Evolutionary conservation across 129 eudicot genomes (phyloP), one percentile per base, ranked within the genome.

Genomic region (Chrysanthemum seticuspe): DNA sequence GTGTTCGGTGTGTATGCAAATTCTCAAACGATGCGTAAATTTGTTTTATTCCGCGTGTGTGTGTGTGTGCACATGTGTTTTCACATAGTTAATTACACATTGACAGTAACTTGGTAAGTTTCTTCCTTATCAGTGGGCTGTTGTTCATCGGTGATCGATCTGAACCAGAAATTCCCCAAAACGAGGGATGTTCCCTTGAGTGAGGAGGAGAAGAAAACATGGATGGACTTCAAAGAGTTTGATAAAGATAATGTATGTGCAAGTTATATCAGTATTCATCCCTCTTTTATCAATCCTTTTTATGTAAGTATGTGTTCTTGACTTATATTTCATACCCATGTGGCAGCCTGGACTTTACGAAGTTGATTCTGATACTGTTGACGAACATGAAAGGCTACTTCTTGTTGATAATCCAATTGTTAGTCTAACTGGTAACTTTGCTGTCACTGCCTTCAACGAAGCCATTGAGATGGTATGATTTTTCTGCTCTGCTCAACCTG

Each of bases 91-190:
- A 54, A 54, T 55, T 55, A 15, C 60, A 36, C 44, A 55, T 55
- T 11, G 59, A 54, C 59, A 15, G 60, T 55, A 55, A 15, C 60
- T 55, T 55, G 25, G 60, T 55, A 15, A 55, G 61, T 55, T 55
- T 55, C 10, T 19, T 36, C 45, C 10, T 36, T 36, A 6, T 36
- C 45, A 36, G 8, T 36, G 9, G 45, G 45, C 45, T 36, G 45
- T 36, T 36, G 45, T 36, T 7, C 45, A 5, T 36, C 45, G 36
- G 36, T 2, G 45, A 6, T 36, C 45, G 9, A 36, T 5, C 45
- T 10, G 45, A 1, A 7, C 10, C 47, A 40, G 47, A 40, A 16
- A 16, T 56, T n/a, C 19, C 61, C 13, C 6, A 16, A 54, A 55
- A n/a, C 62, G 13, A 7, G 10, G 21, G 11, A 55, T 55, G 60